Conservation (phyloP, 805 yeast species). For the Ogataea populi-albae region DNA sequence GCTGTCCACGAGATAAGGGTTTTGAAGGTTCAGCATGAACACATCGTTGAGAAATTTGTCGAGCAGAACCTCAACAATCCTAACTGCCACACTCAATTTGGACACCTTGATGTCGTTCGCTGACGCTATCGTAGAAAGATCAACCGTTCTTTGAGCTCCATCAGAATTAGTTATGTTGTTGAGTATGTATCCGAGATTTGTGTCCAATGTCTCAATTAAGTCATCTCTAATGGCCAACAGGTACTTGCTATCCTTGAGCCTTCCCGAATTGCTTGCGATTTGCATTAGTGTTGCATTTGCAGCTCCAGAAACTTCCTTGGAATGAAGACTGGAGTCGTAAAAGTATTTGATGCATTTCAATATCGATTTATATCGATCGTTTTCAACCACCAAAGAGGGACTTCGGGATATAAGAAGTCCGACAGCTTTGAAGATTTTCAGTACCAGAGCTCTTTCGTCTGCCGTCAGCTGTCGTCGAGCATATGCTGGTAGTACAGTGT, state of each 20-base stretch:
- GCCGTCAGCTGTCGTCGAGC: slow-evolving; percentile 3
- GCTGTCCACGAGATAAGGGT: slow-evolving; percentile 23
- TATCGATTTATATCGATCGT: slow-evolving; percentile 18
- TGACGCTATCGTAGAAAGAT: slow-evolving; percentile 15
- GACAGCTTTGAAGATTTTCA: slow-evolving; percentile 30
- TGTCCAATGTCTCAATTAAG: slow-evolving; percentile 21
- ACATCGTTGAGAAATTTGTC: slow-evolving; percentile 21
- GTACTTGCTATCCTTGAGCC: slow-evolving; percentile 23
- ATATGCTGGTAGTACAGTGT: slow-evolving; percentile 29
- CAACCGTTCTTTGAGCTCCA: slow-evolving; percentile 10
- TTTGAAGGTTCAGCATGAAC: slow-evolving; percentile 22
- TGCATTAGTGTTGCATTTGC: slow-evolving; percentile 24
- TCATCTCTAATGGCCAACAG: slow-evolving; percentile 21
- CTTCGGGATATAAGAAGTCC: slow-evolving; percentile 21
- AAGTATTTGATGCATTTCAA: slow-evolving; percentile 23
- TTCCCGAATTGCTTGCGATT: slow-evolving; percentile 22
- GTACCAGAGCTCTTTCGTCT: slow-evolving; percentile 8
- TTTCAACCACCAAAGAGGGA: slow-evolving; percentile 26
- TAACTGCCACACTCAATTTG: slow-evolving; percentile 26
- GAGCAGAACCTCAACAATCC: slow-evolving; percentile 25
- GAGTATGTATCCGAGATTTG: slow-evolving; percentile 22
- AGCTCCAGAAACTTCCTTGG: slow-evolving; percentile 19
- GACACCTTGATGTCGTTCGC: slow-evolving; percentile 23
- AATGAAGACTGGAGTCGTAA: slow-evolving; percentile 26
- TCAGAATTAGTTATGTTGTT: slow-evolving; percentile 26